Conservation (phyloP, 2,329 filamentous ascomycete genomes). For the Alternaria sp. region DNA sequence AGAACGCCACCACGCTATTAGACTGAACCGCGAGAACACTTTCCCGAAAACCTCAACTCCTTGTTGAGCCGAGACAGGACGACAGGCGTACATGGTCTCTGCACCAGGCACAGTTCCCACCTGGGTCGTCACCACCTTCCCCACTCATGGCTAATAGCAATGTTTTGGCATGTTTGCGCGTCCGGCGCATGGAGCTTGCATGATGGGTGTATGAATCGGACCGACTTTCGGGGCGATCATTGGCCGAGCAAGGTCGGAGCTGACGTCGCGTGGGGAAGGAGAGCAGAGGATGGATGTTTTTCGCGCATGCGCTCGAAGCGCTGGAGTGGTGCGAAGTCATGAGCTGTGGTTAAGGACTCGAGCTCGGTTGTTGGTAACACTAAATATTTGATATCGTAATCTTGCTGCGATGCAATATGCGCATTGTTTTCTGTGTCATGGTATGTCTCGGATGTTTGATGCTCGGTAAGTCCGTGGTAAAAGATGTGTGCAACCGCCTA, state of each 20-base stretch:
- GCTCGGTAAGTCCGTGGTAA: neutral
- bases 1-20: neutral
- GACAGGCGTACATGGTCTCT: neutral
- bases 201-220: conserved; percentile 4
- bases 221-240: neutral
- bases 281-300: neutral
- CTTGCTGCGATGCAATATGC: neutral
- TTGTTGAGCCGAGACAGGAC: neutral
- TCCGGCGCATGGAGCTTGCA: neutral
- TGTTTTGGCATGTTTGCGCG: neutral
- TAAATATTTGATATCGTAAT: neutral
- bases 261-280: neutral
- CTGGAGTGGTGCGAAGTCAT: neutral
- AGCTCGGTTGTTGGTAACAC: neutral
- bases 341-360: neutral
- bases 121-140: neutral
- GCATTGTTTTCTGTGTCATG: neutral
- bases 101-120: neutral
- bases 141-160: conserved; percentile 1
- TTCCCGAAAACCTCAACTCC: neutral
- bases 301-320: neutral
- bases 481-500: neutral
- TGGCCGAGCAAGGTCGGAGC: neutral
- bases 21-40: neutral
- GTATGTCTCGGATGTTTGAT: neutral